A percentile compares a stretch with the other conserved stretches of the same genome.
phyloP scores from a whole-genome alignment of 2,329 filamentous ascomycete genomes.

The Domatiomyces catenatus region DNA sequence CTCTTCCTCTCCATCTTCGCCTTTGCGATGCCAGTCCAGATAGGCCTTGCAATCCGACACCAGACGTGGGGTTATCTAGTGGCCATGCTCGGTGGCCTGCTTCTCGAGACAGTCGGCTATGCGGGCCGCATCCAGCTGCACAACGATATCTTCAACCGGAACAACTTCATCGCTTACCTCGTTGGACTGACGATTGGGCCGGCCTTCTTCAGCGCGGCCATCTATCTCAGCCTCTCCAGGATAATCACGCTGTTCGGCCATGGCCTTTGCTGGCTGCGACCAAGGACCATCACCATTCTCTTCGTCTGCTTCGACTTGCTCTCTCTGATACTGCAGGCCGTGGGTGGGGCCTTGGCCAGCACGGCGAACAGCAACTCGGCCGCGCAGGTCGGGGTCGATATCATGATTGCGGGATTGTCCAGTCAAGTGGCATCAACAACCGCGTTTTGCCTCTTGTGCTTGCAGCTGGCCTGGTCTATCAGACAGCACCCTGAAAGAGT shows the following conservation, averaged over 20 bases:
- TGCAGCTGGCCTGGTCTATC: neutral
- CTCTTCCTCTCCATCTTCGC: constrained; percentile 38
- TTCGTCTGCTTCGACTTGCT: constrained; percentile 51
- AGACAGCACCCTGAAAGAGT: neutral
- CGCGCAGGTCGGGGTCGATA: constrained; percentile 35
- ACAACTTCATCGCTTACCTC: constrained; percentile 40
- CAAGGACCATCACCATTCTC: constrained; percentile 23
- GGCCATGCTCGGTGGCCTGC: constrained; percentile 39
- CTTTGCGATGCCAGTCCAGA: constrained; percentile 28
- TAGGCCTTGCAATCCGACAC: constrained; percentile 30
- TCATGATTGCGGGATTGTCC: constrained; percentile 48
- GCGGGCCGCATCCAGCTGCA: constrained; percentile 41
- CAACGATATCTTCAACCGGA: constrained; percentile 34
- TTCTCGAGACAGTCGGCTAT: constrained; percentile 46
- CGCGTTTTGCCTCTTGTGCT: neutral
- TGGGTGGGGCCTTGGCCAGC: constrained; percentile 42
- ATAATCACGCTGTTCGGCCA: constrained; percentile 25
- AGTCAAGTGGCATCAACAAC: constrained; percentile 18
- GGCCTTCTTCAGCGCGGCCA: constrained; percentile 47
- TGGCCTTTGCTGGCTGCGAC: constrained; percentile 21
- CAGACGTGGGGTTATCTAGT: constrained; percentile 37
- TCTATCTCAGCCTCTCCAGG: constrained; percentile 45
- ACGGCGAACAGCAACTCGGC: constrained; percentile 25
- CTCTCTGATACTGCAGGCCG: constrained; percentile 45
- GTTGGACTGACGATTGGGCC: constrained; percentile 49